Conservation (phyloP, 2,329 filamentous ascomycete genomes). For the Neonectria sp. region DNA sequence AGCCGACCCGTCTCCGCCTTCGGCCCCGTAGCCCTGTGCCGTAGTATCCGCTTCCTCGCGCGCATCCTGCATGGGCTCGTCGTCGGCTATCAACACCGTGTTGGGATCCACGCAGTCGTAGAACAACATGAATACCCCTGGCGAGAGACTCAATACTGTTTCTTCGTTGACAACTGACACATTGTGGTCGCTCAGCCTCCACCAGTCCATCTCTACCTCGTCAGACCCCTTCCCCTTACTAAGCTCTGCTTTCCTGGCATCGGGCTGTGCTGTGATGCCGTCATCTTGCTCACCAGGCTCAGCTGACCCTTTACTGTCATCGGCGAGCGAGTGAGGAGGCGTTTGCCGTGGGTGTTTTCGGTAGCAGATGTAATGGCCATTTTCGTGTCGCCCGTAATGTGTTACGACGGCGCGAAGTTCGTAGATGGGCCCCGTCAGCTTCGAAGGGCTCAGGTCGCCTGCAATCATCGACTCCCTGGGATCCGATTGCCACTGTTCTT, state of each 20-base stretch:
- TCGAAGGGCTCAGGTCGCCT: constrained; percentile 64
- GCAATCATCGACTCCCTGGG: constrained; percentile 82
- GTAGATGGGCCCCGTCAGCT: constrained; percentile 74
- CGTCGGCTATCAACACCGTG: constrained; percentile 59
- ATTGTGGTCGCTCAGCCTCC: constrained; percentile 90
- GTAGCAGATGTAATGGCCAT: constrained; percentile 96
- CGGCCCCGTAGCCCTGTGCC: constrained; percentile 14
- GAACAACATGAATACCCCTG: constrained; percentile 95
- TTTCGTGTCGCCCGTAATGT: constrained; percentile 92
- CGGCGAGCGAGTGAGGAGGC: constrained; percentile 21
- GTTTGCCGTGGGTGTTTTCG: constrained; percentile 72
- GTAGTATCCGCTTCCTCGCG: constrained; percentile 33
- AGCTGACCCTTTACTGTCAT: constrained; percentile 13
- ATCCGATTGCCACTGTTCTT: constrained; percentile 80
- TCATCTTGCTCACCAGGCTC: constrained; percentile 37
- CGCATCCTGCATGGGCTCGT: constrained; percentile 41
- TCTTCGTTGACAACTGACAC: constrained; percentile 82
- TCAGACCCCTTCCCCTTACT: constrained; percentile 40
- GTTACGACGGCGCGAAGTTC: constrained; percentile 88
- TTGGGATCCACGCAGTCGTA: constrained; percentile 82
- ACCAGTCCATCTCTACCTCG: constrained; percentile 76
- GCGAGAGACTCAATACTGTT: constrained; percentile 78
- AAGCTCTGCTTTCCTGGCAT: constrained; percentile 24
- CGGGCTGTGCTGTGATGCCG: constrained; percentile 12
- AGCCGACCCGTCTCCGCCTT: constrained; percentile 3